These are phyloP conservation scores for Pistacia integerrima DNA, from an alignment of 345 rosid species.

Conservation along the genomic window DNA sequence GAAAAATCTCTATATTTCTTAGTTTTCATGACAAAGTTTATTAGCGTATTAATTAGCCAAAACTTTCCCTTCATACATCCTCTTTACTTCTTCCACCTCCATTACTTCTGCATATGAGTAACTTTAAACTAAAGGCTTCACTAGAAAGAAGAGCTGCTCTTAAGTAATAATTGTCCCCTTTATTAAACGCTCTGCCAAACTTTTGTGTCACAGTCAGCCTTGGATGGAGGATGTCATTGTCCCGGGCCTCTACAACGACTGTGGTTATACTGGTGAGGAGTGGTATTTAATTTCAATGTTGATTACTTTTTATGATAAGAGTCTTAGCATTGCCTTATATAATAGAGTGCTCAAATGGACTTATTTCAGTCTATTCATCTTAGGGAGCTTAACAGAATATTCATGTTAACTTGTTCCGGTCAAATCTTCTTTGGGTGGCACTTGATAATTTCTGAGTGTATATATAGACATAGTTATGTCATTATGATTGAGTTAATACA, in stretches of 20 bases:
- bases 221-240: slow-evolving; percentile 66
- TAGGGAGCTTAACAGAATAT: neutral
- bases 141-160: slow-evolving; percentile 5
- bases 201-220: slow-evolving; percentile 47
- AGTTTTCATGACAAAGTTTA: neutral
- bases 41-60: neutral
- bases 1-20: neutral
- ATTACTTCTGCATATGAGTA: neutral
- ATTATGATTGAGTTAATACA: too few species aligned
- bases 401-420: too few species aligned
- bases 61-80: neutral
- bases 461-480: too few species aligned
- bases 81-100: neutral
- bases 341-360: neutral
- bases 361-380: neutral
- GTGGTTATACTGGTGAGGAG: slow-evolving; percentile 74
- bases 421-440: too few species aligned
- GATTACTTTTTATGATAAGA: neutral
- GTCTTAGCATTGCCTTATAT: neutral
- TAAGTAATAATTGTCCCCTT: slow-evolving; percentile 7
- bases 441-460: too few species aligned
- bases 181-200: slow-evolving; percentile 12
- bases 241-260: slow-evolving; percentile 46
- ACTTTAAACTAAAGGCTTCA: neutral
- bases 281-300: neutral